These are phyloP conservation scores for Petrea volubilis DNA, from an alignment of 257 asterid species.

Conservation along the genomic window DNA sequence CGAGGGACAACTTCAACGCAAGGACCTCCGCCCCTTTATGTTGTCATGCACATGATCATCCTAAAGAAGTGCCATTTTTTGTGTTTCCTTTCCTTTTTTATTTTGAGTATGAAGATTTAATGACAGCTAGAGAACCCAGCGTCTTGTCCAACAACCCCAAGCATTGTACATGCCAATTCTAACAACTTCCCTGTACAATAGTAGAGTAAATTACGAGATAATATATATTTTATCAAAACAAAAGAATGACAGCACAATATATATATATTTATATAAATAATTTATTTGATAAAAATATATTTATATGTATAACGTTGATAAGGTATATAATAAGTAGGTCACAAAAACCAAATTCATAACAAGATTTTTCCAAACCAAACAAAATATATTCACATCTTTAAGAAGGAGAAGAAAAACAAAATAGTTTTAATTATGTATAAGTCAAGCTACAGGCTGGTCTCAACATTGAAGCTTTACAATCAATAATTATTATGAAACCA, in stretches of 20 bases:
- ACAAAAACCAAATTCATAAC: not conserved
- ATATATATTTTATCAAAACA: too few species aligned
- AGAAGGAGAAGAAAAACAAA: not conserved
- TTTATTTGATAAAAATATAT: too few species aligned
- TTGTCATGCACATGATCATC: too few species aligned
- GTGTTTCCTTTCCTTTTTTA: constrained; percentile 12
- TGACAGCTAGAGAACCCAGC: constrained; percentile 68
- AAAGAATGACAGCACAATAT: too few species aligned
- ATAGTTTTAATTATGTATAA: too few species aligned
- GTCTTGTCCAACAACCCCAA: constrained; percentile 79
- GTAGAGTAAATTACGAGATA: too few species aligned
- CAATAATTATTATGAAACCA: constrained; percentile 24
- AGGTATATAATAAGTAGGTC: too few species aligned
- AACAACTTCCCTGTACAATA: constrained; percentile 71
- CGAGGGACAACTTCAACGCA: constrained; percentile 37
- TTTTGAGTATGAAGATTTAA: constrained; percentile 36
- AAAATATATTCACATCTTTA: too few species aligned
- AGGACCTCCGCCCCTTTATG: constrained; percentile 36
- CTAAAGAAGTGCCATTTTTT: constrained; percentile 45
- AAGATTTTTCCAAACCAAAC: not conserved
- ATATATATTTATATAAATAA: too few species aligned
- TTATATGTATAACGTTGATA: too few species aligned
- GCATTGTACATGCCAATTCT: constrained; percentile 78
- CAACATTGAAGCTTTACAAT: constrained; percentile 29
- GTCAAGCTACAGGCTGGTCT: constrained; percentile 56